Base-by-base conservation (phyloP, 345 rosid species). In the Raphanus raphanistrum region DNA sequence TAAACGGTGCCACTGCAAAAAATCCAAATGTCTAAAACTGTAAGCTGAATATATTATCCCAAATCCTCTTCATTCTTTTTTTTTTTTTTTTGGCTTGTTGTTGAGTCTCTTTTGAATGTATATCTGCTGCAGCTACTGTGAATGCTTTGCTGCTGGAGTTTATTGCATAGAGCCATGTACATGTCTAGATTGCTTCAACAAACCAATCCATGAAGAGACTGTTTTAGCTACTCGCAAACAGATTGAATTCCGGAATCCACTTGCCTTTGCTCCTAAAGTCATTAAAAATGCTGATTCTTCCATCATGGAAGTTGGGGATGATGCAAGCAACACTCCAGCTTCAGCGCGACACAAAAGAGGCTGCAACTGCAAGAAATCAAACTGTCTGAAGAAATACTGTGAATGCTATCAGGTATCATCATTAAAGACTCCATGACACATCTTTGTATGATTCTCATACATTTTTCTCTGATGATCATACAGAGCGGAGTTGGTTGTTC, bases 401-500 rank as follows among this genome's bases (percentile, higher is more conserved):
- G 99, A 95, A 89, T 95, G 99, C 90, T 95, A 77, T 83, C 99
- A 95, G 99, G 99, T 95, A 78, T 68, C 62, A 28, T 32, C 21
- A 50, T 36, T 50, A n/a, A 48, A 27, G 21, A 57, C 27, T 58
- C 11, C 52, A 50, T 76, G 60, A 21, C 60, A 59, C 67, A n/a
- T 66, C 17, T 50, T 1, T 8, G 28, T 70, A 57, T 79, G 82
- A 80, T 86, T 54, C 13, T 25, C 71, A 67, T 66, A 41, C 70
- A 4, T 50, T 11, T 57, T 8, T 54, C 52, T n/a, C 35, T 33
- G 52, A 68, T 75, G 16, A 69, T 80, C 68, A 69, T 76, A 26
- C 63, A 92, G 97, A 92, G 99, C 26, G 96, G 96, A 33, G 99
- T 95, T 29, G 98, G 99, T 28, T 95, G 99, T 84, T 94, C 98